A percentile compares a stretch with the other conserved stretches of the same genome.
Conservation (phyloP, 768 basidiomycete species). For the Hortiboletus flavorubellus region DNA sequence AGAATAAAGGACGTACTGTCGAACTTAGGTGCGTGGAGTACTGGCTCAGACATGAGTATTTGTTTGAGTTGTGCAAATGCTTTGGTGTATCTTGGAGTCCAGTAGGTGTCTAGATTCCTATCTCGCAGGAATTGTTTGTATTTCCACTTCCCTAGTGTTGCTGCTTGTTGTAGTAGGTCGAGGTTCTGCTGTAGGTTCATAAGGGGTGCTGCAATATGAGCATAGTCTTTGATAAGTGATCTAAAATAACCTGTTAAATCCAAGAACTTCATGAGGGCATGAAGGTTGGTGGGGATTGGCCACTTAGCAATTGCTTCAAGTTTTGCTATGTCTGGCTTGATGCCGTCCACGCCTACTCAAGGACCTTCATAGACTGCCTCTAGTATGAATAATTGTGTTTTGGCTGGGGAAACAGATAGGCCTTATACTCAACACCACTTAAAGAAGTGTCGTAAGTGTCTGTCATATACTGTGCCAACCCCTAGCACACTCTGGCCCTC, state of each 20-base stretch:
- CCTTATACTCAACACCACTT: too few species aligned
- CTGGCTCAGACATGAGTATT: slow-evolving; percentile 15
- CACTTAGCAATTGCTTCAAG: slow-evolving; percentile 5
- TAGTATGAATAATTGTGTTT: slow-evolving; percentile 6
- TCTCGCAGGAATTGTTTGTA: not conserved
- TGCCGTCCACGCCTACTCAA: not conserved
- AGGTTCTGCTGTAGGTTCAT: not conserved
- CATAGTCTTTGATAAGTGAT: slow-evolving; percentile 7
- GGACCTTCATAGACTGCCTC: not conserved
- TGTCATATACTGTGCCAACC: too few species aligned
- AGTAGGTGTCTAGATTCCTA: not conserved
- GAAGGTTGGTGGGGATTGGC: not conserved
- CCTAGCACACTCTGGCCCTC: too few species aligned
- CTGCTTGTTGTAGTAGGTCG: not conserved
- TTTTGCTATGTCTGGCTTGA: not conserved
- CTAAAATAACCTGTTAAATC: not conserved
- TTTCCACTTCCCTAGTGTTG: not conserved
- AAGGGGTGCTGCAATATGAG: not conserved
- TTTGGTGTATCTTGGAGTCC: slow-evolving; percentile 20
- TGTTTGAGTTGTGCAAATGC: slow-evolving; percentile 32
- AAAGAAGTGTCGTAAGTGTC: too few species aligned
- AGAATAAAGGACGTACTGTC: slow-evolving; percentile 37
- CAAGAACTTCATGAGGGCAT: too few species aligned
- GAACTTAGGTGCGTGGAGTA: slow-evolving; percentile 20
- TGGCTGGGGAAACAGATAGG: not conserved